Evolutionary conservation across 768 basidiomycete species (phyloP), one percentile per base, ranked within the genome.

Genomic region (Rossbeevera mucosa): DNA sequence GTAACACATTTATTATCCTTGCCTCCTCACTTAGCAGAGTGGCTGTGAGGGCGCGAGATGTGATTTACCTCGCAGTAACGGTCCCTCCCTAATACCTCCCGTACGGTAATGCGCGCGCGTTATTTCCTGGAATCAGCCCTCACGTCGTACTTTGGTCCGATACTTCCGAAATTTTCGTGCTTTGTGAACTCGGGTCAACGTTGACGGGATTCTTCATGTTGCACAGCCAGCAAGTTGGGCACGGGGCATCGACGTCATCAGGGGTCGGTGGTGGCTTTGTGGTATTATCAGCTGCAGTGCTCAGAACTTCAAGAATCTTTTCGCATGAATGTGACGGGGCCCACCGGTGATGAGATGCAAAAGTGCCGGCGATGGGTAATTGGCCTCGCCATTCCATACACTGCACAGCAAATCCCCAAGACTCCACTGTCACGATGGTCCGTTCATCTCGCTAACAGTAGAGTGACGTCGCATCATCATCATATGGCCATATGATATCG

Each of bases 61-160:
- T 51, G 63, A 64, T 64, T 65, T 64, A 64, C 63, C 63, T 64
- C 56, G 42, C 24, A 25, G 33, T 21, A 31, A 13, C 29, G 29
- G 29, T 13, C 29, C 12, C 29, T 44, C 56, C 56, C 42, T 31
- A 30, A 18, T 49, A 13, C 12, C 40, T 41, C 13, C 22, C 40
- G 21, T 41, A 8, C 21, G 40, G 2, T 22, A 14, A 14, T 14
- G 20, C 14, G 20, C 1, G 20, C 22, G 21, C 22, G 12, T 41
- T 36, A 36, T 38, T 42, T 53, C 4, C 26, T n/a, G n/a, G n/a
- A n/a, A 40, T 53, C 51, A n/a, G 25, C 14, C 21, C 11, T 18
- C 18, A 18, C 36, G 9, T 18, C 18, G 18, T 38, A 38, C 36
- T 18, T 11, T 38, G 18, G 36, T 11, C 36, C 9, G 36, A 38